Evolutionary conservation across 345 rosid species (phyloP).

Genomic region (Corchorus capsularis): DNA sequence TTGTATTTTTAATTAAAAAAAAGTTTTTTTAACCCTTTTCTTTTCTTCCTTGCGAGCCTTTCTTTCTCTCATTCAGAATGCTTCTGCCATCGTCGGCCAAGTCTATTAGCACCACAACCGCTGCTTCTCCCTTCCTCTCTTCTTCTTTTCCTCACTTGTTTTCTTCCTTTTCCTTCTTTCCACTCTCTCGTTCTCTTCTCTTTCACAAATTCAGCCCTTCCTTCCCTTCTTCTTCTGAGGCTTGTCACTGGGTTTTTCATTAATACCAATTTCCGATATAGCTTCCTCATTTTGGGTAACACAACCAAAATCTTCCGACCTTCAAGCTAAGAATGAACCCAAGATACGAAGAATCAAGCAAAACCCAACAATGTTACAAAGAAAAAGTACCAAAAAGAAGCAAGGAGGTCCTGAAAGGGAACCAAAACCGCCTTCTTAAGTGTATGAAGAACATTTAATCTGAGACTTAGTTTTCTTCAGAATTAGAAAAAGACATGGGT

Average conservation of each 20-base stretch:
- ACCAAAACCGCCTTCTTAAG: constrained; percentile 34
- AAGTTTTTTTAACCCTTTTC: no score
- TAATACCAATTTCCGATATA: constrained; percentile 46
- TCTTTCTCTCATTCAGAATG: no score
- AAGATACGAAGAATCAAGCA: constrained; percentile 3
- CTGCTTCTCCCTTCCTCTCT: no score
- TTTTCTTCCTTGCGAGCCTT: no score
- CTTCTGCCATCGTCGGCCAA: no score
- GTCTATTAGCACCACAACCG: no score
- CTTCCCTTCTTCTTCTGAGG: constrained; percentile 64
- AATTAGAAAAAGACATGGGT: neutral
- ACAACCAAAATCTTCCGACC: constrained; percentile 4
- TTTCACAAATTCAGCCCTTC: no score
- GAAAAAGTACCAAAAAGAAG: constrained; percentile 28
- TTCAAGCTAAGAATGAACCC: neutral
- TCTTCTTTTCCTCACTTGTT: no score
- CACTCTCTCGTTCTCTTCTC: no score
- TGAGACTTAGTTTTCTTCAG: constrained; percentile 8
- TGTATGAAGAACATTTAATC: constrained; percentile 28
- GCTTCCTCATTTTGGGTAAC: constrained; percentile 42
- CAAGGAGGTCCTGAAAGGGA: constrained; percentile 28
- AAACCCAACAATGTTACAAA: constrained; percentile 20
- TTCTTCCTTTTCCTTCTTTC: no score
- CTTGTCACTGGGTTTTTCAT: constrained; percentile 38
- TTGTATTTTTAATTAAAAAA: no score